phyloP scores from a whole-genome alignment of 106 monocot species.

The Platanthera guangdongensis region DNA sequence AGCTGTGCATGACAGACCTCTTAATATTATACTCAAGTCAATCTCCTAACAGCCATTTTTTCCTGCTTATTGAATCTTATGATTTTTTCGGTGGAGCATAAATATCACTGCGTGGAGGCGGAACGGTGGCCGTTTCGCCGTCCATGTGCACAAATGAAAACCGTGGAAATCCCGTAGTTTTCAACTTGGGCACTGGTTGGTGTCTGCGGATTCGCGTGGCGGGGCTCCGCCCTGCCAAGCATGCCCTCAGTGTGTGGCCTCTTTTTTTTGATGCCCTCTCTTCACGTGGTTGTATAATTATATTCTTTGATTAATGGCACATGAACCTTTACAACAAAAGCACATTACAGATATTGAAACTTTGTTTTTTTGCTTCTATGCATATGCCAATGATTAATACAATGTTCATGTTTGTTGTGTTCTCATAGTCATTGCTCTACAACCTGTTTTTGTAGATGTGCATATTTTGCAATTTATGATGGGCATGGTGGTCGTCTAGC shows the following conservation, averaged over 20 bases:
- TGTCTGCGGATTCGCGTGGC: no score
- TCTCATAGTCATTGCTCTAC: background rate
- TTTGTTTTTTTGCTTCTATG: background rate
- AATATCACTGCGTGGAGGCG: no score
- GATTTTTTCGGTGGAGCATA: no score
- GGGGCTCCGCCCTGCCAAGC: no score
- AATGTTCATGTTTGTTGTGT: background rate
- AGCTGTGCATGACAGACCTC: background rate
- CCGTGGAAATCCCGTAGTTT: no score
- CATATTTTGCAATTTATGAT: conserved; percentile 94
- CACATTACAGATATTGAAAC: background rate
- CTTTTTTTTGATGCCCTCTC: background rate
- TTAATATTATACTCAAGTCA: background rate
- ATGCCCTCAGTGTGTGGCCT: no score
- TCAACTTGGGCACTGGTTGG: no score
- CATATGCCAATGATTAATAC: background rate
- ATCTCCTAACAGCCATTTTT: background rate
- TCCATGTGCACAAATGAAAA: no score
- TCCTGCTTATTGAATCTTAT: background rate
- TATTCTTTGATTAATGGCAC: background rate
- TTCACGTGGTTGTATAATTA: background rate
- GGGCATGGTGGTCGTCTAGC: conserved; percentile 84
- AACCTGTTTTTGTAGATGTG: conserved; percentile 40
- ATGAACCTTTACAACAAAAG: background rate
- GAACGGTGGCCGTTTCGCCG: no score